Conservation (phyloP, 176 grass and related monocot genomes). For the Guadua angustifolia region DNA sequence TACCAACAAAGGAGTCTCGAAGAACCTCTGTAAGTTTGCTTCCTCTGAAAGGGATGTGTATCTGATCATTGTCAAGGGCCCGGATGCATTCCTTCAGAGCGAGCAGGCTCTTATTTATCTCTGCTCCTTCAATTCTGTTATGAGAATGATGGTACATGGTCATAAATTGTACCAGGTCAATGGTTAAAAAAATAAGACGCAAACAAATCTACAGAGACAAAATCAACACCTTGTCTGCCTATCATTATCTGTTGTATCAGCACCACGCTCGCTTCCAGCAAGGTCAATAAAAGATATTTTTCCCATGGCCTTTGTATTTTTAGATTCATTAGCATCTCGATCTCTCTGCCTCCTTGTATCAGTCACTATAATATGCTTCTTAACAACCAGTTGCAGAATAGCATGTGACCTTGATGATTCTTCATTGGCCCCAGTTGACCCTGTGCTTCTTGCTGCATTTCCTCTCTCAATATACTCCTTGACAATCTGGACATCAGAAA, state of each 20-base stretch:
- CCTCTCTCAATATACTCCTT: constrained; percentile 99
- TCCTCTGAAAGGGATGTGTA: constrained; percentile 99
- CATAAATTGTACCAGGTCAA: constrained; percentile 8
- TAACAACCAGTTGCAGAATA: constrained; percentile 92
- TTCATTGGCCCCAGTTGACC: constrained; percentile 95
- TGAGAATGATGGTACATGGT: constrained; percentile 28
- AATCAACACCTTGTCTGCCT: constrained; percentile 76
- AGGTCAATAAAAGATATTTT: constrained; percentile 99
- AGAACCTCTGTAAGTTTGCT: constrained; percentile 99
- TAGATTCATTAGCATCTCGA: constrained; percentile 79
- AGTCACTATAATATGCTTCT: constrained; percentile 76
- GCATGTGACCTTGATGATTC: constrained; percentile 98
- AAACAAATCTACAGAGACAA: constrained; percentile 21
- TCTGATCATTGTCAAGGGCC: constrained; percentile 97
- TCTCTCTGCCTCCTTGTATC: constrained; percentile 78
- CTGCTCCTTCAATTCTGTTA: constrained; percentile 93
- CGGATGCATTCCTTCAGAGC: constrained; percentile 98
- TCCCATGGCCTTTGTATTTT: constrained; percentile 76
- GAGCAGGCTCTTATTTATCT: constrained; percentile 98
- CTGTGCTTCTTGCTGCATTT: constrained; percentile 89
- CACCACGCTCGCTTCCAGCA: constrained; percentile 97
- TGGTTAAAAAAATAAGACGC: constrained; percentile 33
- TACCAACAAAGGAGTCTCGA: constrained; percentile 97
- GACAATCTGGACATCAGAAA: constrained; percentile 92
- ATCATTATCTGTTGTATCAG: constrained; percentile 98